Evolutionary conservation across 2,329 filamentous ascomycete genomes (phyloP).

Genomic region (Chaetothyriales sp.): DNA sequence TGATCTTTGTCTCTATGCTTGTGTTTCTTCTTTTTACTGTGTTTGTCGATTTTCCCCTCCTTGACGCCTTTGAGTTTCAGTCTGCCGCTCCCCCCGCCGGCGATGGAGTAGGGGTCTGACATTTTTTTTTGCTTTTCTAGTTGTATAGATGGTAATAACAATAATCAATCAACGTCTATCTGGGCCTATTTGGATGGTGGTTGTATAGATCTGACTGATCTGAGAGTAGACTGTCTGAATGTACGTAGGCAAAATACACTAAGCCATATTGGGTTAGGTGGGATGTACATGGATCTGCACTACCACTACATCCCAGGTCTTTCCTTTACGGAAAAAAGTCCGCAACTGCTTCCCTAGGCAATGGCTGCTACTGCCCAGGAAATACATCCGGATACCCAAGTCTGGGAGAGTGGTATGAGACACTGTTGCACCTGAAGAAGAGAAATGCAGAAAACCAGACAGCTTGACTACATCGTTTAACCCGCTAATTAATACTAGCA

Average conservation of each 20-base stretch:
- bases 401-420: constrained; percentile 3
- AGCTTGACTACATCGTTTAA: no score
- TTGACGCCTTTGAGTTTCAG: constrained; percentile 74
- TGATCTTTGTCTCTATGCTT: constrained; percentile 20
- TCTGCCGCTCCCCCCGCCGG: constrained; percentile 38
- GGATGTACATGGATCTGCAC: no score
- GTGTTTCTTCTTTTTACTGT: constrained; percentile 39
- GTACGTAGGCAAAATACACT: no score
- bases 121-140: not conserved
- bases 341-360: not conserved
- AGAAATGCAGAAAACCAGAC: not conserved
- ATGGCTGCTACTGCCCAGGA: not conserved
- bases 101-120: not conserved
- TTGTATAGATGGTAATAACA: no score
- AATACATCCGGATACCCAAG: not conserved
- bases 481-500: no score
- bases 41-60: constrained; percentile 31
- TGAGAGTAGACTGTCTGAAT: no score
- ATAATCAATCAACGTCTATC: no score
- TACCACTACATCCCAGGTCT: no score
- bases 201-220: no score
- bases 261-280: not conserved
- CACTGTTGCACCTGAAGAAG: not conserved
- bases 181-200: no score
- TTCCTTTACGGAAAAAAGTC: not conserved